These are phyloP conservation scores for Solanum ahanhuiri DNA, from an alignment of 257 asterid species.

Conservation along the genomic window DNA sequence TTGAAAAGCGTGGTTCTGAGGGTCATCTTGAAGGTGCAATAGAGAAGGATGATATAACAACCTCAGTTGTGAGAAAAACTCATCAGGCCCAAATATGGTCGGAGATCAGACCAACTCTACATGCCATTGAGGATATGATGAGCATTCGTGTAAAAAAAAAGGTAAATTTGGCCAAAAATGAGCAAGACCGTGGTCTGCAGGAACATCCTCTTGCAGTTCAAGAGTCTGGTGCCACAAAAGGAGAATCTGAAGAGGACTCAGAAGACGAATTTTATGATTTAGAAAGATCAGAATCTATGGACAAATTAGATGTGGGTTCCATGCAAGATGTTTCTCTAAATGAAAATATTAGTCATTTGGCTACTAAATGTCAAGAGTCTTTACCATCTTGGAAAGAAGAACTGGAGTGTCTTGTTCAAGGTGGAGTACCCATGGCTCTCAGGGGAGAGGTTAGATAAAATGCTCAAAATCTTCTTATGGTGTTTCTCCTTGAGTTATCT, in stretches of 20 bases:
- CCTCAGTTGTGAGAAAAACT: slow-evolving; percentile 23
- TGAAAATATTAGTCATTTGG: slow-evolving; percentile 24
- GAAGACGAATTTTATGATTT: slow-evolving; percentile 89
- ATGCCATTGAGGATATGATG: slow-evolving; percentile 67
- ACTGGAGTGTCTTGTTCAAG: slow-evolving; percentile 77
- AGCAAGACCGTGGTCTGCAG: slow-evolving; percentile 7
- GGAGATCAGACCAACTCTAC: slow-evolving; percentile 61
- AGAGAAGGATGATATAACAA: slow-evolving; percentile 22
- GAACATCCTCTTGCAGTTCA: neutral
- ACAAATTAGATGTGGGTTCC: slow-evolving; percentile 16
- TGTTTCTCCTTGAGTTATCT: neutral
- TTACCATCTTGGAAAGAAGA: slow-evolving; percentile 59
- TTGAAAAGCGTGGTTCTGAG: neutral
- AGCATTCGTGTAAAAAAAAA: slow-evolving; percentile 56
- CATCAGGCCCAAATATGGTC: slow-evolving; percentile 61
- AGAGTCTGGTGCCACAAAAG: slow-evolving; percentile 13
- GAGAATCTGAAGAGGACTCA: slow-evolving; percentile 67
- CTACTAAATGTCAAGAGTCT: slow-evolving; percentile 20
- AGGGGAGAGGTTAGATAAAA: slow-evolving; percentile 71
- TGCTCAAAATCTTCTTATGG: slow-evolving; percentile 1
- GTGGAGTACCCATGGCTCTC: slow-evolving; percentile 90
- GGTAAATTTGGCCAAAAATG: slow-evolving; percentile 17
- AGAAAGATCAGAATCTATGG: slow-evolving; percentile 71
- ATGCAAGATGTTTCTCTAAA: slow-evolving; percentile 28
- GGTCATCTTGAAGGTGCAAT: slow-evolving; percentile 9